Base-by-base conservation (phyloP, 148 eudicot genomes). In the Spergularia marina region DNA sequence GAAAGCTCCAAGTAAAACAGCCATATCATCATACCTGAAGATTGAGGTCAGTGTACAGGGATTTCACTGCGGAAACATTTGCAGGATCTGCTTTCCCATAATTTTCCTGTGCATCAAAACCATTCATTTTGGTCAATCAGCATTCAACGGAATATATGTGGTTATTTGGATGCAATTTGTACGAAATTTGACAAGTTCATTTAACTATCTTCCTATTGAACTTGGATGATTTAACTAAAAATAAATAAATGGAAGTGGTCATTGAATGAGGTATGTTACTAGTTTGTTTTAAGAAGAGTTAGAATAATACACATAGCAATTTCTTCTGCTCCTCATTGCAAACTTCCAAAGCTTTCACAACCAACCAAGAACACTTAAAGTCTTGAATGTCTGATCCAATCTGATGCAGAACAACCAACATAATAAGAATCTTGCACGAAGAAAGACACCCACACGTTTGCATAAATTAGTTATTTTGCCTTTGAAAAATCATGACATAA, bases 291-390 rank as follows among this genome's bases (percentile, higher is more conserved):
- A 23, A 62, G 5, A 70, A 61, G 53, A 23, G 34, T 53, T 21
- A 40, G 20, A 57, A 36, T 40, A 71, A 71, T 77, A 77, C 75
- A 63, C 10, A 39, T 54, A 71, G 49, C 55, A 71, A 5, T 71
- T 71, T 71, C 75, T 71, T 77, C 75, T 77, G 80, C 64, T 77
- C 80, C 60, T 71, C 71, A 12, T 54, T 63, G 75, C 80, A 53
- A 63, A 77, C 16, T 54, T 77, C 80, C 61, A 77, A 21, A 77
- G 80, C 80, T 63, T 71, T 71, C 64, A 77, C 80, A 53, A 77
- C 80, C 71, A 77, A 64, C 80, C 80, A 77, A 71, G 80, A 77
- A 41, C 80, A 77, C 69, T 77, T 77, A 54, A 53, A 71, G 18
- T 77, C 75, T 71, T 63, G 64, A 71, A 77, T 77, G 56, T 77